These are phyloP conservation scores for Ophiognomonia clavigignenti-juglandacearum DNA, from an alignment of 2,329 filamentous ascomycete species.

Conservation along the genomic window DNA sequence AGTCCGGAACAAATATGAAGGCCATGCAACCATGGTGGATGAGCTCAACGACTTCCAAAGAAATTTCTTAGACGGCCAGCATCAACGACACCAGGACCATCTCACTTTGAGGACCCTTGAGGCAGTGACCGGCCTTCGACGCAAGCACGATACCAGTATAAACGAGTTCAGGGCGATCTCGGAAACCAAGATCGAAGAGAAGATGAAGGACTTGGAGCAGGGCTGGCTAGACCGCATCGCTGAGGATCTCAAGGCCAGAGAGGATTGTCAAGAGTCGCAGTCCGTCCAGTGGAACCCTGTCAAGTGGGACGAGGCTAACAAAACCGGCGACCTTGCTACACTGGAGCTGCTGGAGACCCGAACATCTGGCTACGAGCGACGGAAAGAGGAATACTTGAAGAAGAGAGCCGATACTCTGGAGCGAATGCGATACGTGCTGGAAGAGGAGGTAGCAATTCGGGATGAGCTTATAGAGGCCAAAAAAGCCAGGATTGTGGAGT, in stretches of 20 bases:
- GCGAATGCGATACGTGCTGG: slow-evolving; percentile 29
- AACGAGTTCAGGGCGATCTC: slow-evolving; percentile 23
- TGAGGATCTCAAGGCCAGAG: slow-evolving; percentile 39
- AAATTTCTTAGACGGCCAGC: slow-evolving; percentile 30
- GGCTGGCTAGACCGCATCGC: slow-evolving; percentile 37
- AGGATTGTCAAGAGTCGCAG: slow-evolving; percentile 36
- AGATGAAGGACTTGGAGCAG: slow-evolving; percentile 29
- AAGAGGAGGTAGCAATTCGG: slow-evolving; percentile 34
- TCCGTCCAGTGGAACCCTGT: not conserved
- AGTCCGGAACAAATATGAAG: slow-evolving; percentile 33
- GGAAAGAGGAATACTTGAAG: slow-evolving; percentile 34
- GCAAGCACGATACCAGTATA: slow-evolving; percentile 29
- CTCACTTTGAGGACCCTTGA: slow-evolving; percentile 21
- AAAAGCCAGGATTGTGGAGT: slow-evolving; percentile 25
- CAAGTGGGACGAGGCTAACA: slow-evolving; percentile 33
- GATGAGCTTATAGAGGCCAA: slow-evolving; percentile 39
- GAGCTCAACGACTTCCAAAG: slow-evolving; percentile 39
- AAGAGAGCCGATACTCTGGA: slow-evolving; percentile 36
- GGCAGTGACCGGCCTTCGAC: slow-evolving; percentile 25
- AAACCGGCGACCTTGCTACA: slow-evolving; percentile 25
- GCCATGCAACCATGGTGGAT: slow-evolving; percentile 31
- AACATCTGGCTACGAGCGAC: slow-evolving; percentile 35
- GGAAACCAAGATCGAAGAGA: slow-evolving; percentile 25
- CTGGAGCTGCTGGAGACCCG: slow-evolving; percentile 30
- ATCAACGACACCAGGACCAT: slow-evolving; percentile 29